Base-by-base conservation (phyloP, 176 grass and related monocot genomes). In the Aechmea fasciata region DNA sequence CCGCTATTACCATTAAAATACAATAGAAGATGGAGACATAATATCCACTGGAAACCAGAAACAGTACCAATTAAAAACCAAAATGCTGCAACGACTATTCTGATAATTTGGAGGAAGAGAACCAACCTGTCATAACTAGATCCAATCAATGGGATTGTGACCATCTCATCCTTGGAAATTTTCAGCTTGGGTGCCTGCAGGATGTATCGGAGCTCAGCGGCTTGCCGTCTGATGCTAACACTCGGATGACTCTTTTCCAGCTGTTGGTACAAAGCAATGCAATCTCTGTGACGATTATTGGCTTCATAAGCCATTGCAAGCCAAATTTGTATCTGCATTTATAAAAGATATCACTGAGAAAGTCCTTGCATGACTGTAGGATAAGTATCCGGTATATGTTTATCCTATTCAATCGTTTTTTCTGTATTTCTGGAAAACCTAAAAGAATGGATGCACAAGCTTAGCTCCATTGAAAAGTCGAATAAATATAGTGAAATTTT, bases 271-370 rank as follows among this genome's bases (percentile, higher is more conserved):
- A 99, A 65, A 3, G 84, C 89, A 79, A 99, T 99, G 84, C 89
- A 99, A 63, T 99, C 89, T 73, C 80, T 93, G 82, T 90, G 89
- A 57, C 94, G 80, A 62, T 85, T 99, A 52, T 99, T 87, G 66
- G 94, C 94, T 71, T 99, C 89, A 47, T 92, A 99, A 66, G 94
- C 94, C 94, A 99, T 99, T 3, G 94, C 94, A 72, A 99, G 89
- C 94, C 94, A 99, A 81, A 99, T 99, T 76, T 99, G 94, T 64
- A 99, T 99, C 94, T 97, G 73, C 48, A 87, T 70, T 67, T 18
- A 47, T 19, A 23, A 18, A 55, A 2, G 29, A 57, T 29, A 50
- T 57, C 17, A 41, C 7, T 64, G 10, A 62, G 48, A 8, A 22
- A 25, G 11, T 28, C 52, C 28, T 28, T 9, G 13, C 9, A 61